Base-by-base conservation (phyloP, 2,329 filamentous ascomycete genomes). In the Beauveria sp. region DNA sequence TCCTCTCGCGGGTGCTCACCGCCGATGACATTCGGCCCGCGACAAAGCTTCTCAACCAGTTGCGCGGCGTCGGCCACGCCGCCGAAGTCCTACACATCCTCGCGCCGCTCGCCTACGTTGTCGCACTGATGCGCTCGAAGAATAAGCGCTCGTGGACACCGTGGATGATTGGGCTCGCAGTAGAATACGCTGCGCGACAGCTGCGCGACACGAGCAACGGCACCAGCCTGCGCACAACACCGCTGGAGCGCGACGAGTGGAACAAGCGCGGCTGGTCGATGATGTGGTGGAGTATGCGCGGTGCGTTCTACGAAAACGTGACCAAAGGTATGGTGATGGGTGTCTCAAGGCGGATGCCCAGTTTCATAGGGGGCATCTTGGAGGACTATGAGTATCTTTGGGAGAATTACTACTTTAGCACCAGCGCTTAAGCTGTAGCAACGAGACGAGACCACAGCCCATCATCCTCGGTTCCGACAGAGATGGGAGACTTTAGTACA, bases 331-430 rank as follows among this genome's bases (percentile, higher is more conserved):
- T 93, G 16, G 87, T 93, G 8, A 79, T 79, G 34, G 88, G 86
- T 68, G 82, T 96, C 66, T 87, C 85, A 66, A 88, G 87, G 70
- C 86, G 89, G 57, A 80, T 96, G 73, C 84, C 96, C 52, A 86
- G 89, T 66, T 84, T 99, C 71, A 80, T 96, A 26, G 89, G 87
- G 9, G 91, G 90, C 61, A 88, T 99, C 51, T 75, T 97, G 64
- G 92, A 97, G 71, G 94, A 99, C 73, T 99, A 99, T 72, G 91
- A 96, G 74, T 97, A 96, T 72, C 80, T 99, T 37, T 99, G 94
- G 94, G 92, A 97, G 75, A 92, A 96, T 68, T 97, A 97, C 74
- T 96, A 97, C 75, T 99, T 97, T 74, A 84, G 82, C 72, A 85
- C 83, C 41, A 83, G 80, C 60, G 71, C 72, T 30, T 76, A 66